phyloP scores from a whole-genome alignment of 73 alveolate genomes.

The Paramecium pentaurelia region DNA sequence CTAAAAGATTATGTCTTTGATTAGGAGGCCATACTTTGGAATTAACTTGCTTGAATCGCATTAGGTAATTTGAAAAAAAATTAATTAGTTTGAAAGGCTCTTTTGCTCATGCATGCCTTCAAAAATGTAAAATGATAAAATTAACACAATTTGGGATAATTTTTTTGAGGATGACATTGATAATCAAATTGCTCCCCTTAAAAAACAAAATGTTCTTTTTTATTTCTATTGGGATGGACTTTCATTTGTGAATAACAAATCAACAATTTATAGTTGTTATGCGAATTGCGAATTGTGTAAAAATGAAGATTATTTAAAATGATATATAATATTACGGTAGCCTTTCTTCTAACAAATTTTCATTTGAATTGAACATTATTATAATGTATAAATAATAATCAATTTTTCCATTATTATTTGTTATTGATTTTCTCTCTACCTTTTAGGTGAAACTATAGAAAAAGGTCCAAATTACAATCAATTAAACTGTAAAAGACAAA shows the following conservation, averaged over 20 bases:
- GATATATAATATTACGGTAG: background rate
- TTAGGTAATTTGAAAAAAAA: background rate
- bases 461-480: slow-evolving; percentile 58
- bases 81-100: background rate
- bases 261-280: background rate
- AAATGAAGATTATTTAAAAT: background rate
- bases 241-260: background rate
- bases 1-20: background rate
- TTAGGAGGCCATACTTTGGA: background rate
- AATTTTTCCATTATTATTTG: background rate
- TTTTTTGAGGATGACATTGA: background rate
- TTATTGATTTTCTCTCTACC: slow-evolving; percentile 59
- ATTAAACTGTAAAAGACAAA: background rate
- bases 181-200: background rate
- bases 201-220: background rate
- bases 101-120: background rate
- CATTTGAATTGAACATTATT: background rate
- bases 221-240: background rate
- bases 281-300: background rate
- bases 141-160: background rate
- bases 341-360: background rate
- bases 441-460: slow-evolving; percentile 65
- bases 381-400: background rate
- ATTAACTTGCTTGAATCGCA: background rate
- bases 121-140: background rate